Percentiles rank a stretch among this genome's conserved stretches.
Conservation (phyloP, 768 basidiomycete genomes). For the Xerocomus potaroensis region DNA sequence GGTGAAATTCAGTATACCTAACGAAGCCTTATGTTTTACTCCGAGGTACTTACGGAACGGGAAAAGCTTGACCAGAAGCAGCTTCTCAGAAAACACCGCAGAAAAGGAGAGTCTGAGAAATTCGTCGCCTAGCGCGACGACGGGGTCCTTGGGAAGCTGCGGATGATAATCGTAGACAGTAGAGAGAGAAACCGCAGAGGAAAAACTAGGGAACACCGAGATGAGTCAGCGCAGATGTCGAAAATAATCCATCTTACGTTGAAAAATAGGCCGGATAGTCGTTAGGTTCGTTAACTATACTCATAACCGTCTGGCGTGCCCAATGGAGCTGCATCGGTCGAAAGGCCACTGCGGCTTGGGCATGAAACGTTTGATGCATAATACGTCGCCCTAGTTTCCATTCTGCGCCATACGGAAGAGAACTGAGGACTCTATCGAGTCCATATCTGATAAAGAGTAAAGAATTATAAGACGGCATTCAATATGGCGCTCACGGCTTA, state of each 20-base stretch:
- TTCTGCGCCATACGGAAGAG: not conserved
- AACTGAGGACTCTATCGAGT: not conserved
- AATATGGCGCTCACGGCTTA: not conserved
- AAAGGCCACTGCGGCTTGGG: not conserved
- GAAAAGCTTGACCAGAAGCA: conserved; percentile 2
- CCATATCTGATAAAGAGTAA: not conserved
- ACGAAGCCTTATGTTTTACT: too few species aligned
- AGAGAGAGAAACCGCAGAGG: conserved; percentile 27
- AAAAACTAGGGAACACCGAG: too few species aligned
- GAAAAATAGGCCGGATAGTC: not conserved
- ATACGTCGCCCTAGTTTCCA: conserved; percentile 1
- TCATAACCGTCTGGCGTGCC: not conserved
- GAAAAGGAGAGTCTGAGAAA: not conserved
- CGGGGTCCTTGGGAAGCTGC: conserved; percentile 1
- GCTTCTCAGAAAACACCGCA: not conserved
- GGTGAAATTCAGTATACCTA: not conserved
- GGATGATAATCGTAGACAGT: conserved; percentile 15
- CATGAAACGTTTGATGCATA: not conserved
- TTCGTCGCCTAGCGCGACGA: conserved; percentile 5
- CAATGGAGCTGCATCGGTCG: conserved; percentile 1
- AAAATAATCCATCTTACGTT: too few species aligned
- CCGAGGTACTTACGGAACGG: conserved; percentile 12
- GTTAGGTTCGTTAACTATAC: not conserved
- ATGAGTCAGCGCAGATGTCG: too few species aligned
- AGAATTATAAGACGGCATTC: not conserved